A percentile compares a stretch with the other conserved stretches of the same genome.
phyloP scores from a whole-genome alignment of 441 rosid species.

The Pelargonium cotyledonis region DNA sequence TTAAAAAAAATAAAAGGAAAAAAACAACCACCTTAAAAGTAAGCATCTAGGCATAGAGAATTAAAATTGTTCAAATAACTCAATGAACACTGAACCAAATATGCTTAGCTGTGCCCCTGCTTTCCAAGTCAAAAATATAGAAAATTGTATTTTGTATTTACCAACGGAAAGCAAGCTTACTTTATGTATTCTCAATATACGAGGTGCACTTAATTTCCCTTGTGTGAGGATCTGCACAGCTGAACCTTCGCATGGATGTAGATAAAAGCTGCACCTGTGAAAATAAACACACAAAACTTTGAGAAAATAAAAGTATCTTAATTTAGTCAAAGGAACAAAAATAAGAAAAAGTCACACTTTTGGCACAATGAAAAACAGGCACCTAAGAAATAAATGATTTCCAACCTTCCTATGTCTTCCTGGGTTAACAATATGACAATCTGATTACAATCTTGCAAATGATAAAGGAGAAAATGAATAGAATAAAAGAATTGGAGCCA shows the following conservation, averaged over 20 bases:
- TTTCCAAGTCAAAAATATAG: not conserved
- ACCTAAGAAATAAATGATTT: not conserved
- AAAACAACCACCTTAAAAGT: not conserved
- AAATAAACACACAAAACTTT: conserved; percentile 18
- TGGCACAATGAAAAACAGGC: not conserved
- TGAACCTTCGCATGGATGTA: conserved; percentile 92
- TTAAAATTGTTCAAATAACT: not conserved
- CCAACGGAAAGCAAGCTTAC: conserved; percentile 31
- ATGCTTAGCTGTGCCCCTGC: not conserved
- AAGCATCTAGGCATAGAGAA: not conserved
- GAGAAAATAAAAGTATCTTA: not conserved
- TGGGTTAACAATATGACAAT: not conserved
- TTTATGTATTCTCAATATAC: conserved; percentile 94
- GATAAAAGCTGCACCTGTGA: conserved; percentile 84
- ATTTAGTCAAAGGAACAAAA: not conserved
- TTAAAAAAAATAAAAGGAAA: no score
- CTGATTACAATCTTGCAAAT: not conserved
- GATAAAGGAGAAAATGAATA: not conserved
- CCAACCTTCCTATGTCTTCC: not conserved
- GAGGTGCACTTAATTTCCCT: conserved; percentile 97
- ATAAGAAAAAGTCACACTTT: not conserved
- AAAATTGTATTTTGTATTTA: not conserved
- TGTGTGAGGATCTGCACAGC: conserved; percentile 73
- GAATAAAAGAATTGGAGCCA: not conserved
- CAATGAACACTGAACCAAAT: not conserved